Base-by-base conservation (phyloP, 177 flowering plant genomes). In the Tripterygium wilfordii region DNA sequence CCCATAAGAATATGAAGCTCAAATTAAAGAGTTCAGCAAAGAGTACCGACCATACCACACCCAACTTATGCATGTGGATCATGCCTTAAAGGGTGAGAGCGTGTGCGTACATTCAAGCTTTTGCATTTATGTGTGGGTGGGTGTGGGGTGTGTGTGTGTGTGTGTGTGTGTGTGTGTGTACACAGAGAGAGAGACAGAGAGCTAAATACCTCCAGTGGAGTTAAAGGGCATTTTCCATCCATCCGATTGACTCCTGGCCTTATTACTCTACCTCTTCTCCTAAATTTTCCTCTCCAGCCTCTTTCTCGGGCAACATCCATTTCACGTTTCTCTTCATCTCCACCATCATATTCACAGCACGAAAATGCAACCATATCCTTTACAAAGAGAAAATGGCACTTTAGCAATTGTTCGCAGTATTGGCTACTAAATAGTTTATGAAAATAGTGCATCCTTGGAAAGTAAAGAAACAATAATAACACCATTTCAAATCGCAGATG, bases 331-430 rank as follows among this genome's bases (percentile, higher is more conserved):
- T 92, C 98, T 60, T 82, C 95, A 60, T 76, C 84, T 20, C 98
- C 96, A 3, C 96, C 94, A 71, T 88, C 96, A 75, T 92, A 92
- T 47, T 66, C 74, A 67, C 98, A 92, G 62, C 98, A 92, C 25
- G 98, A 92, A 70, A 92, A 92, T 21, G 96, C 98, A 43, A 92
- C 98, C 98, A 92, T 92, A 65, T 88, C 96, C 98, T 88, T 54
- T 33, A 56, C 22, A 29, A 35, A 41, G 19, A 18, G 21, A 46
- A 48, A 10, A 24, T 25, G 16, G 25, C 35, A 25, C n/a, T 41
- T 47, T 23, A 57, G 51, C 54, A 37, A 20, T 23, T 8, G 32
- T 16, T 24, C 16, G 30, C 30, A 45, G 18, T 19, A 10, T 33
- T 8, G 31, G 14, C 39, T 20, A 44, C 19, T 20, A 42, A 17